Evolutionary conservation across 345 rosid genomes (phyloP).

Genomic region (Eucalyptus leucophloia): DNA sequence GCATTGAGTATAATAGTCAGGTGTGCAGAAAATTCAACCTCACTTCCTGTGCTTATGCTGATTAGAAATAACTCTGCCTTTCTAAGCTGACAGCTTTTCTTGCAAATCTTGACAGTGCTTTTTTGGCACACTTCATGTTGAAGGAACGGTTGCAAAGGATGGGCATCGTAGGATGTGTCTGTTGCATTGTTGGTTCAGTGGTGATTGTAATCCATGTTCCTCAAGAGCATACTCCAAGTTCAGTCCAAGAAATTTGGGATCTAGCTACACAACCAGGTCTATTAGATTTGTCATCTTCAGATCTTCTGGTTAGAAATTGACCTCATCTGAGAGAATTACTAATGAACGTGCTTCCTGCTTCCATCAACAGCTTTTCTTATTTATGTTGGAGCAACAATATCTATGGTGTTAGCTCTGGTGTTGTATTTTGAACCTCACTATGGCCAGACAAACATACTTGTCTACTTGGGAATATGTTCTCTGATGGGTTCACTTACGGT

Average conservation of each 20-base stretch:
- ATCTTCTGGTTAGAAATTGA: not conserved
- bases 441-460: slow-evolving; percentile 75
- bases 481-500: slow-evolving; percentile 80
- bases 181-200: slow-evolving; percentile 84
- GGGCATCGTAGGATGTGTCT: slow-evolving; percentile 79
- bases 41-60: not conserved
- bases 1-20: slow-evolving; percentile 86
- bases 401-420: slow-evolving; percentile 61
- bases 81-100: not conserved
- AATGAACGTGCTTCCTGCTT: not conserved
- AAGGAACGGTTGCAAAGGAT: slow-evolving; percentile 62
- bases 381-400: slow-evolving; percentile 55
- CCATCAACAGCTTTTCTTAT: slow-evolving; percentile 60
- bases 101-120: slow-evolving; percentile 37
- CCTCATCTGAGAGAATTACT: not conserved
- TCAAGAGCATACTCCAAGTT: slow-evolving; percentile 66
- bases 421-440: slow-evolving; percentile 77
- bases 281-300: not conserved
- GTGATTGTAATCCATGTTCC: slow-evolving; percentile 88
- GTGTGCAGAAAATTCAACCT: slow-evolving; percentile 6
- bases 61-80: not conserved
- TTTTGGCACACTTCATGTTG: slow-evolving; percentile 79
- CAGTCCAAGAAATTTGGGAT: slow-evolving; percentile 74
- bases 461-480: slow-evolving; percentile 86
- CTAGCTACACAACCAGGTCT: slow-evolving; percentile 81